phyloP scores from a whole-genome alignment of 163 green algal species.

The Prototheca wickerhamii region DNA sequence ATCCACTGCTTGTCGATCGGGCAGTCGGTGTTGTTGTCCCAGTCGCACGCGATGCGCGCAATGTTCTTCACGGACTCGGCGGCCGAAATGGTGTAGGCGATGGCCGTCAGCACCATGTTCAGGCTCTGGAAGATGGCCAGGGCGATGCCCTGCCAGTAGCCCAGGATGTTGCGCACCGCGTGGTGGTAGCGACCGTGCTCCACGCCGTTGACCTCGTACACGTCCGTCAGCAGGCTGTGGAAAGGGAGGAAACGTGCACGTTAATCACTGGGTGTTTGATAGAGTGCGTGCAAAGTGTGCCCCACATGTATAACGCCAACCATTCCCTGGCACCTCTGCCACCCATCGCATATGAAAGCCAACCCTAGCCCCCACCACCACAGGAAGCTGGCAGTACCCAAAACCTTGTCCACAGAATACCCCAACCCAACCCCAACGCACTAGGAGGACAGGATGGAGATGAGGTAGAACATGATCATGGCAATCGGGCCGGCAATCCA shows the following conservation, averaged over 20 bases:
- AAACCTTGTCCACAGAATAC: too few relatives aligned
- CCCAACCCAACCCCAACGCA: background rate
- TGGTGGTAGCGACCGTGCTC: slow-evolving; percentile 29
- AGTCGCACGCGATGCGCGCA: background rate
- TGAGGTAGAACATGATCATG: slow-evolving; percentile 24
- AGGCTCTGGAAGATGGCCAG: slow-evolving; percentile 14
- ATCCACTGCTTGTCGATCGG: background rate
- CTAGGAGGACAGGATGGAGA: slow-evolving; percentile 22
- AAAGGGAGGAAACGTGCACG: background rate
- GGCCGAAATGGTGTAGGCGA: slow-evolving; percentile 12
- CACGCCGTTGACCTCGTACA: slow-evolving; percentile 22
- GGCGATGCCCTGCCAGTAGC: background rate
- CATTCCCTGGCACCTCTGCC: too few relatives aligned
- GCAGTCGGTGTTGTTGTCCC: slow-evolving; percentile 2
- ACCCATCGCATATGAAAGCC: too few relatives aligned
- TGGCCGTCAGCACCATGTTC: slow-evolving; percentile 18
- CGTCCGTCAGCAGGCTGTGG: slow-evolving; percentile 21
- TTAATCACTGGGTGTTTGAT: background rate
- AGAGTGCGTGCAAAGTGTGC: background rate
- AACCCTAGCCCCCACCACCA: too few relatives aligned
- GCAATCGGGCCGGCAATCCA: slow-evolving; percentile 27
- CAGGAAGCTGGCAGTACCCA: too few relatives aligned
- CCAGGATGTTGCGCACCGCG: slow-evolving; percentile 10
- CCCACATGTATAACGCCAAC: background rate
- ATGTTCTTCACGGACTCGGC: background rate